A percentile compares a stretch with the other conserved stretches of the same genome.
Evolutionary conservation across 2,329 filamentous ascomycete species (phyloP).

Genomic region (Fusarium lyarnte): DNA sequence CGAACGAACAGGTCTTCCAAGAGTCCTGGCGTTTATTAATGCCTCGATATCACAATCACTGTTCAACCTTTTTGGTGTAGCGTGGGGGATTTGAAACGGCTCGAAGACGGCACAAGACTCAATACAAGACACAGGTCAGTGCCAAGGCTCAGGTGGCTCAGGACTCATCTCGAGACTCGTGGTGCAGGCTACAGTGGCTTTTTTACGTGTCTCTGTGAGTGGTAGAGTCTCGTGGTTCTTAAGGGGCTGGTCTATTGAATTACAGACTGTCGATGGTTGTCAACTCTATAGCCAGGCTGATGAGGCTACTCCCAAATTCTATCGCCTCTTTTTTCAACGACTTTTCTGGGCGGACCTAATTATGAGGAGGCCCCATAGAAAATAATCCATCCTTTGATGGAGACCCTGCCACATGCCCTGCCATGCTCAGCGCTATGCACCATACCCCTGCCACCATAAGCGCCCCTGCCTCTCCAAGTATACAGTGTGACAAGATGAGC

Average conservation of each 20-base stretch:
- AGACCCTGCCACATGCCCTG: constrained; percentile 24
- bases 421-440: constrained; percentile 9
- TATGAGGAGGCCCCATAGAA: background rate
- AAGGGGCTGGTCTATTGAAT: background rate
- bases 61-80: background rate
- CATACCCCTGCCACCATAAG: constrained; percentile 25
- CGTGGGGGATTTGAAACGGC: constrained; percentile 29
- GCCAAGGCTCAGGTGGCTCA: constrained; percentile 32
- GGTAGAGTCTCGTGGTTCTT: constrained; percentile 1
- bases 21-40: constrained; percentile 8
- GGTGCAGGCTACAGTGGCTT: constrained; percentile 13
- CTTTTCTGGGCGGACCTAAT: constrained; percentile 7
- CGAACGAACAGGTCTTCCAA: background rate
- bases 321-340: constrained; percentile 25
- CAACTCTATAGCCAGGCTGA: constrained; percentile 6
- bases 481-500: constrained; percentile 13
- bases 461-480: constrained; percentile 31
- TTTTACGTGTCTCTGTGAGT: background rate
- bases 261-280: background rate
- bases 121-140: constrained; percentile 3
- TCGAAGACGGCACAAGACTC: constrained; percentile 10
- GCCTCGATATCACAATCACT: background rate
- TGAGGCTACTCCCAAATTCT: constrained; percentile 14
- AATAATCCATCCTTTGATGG: constrained; percentile 19
- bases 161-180: constrained; percentile 12